Conservation (phyloP, 2,329 filamentous ascomycete species). For the Thelonectria discophora region DNA sequence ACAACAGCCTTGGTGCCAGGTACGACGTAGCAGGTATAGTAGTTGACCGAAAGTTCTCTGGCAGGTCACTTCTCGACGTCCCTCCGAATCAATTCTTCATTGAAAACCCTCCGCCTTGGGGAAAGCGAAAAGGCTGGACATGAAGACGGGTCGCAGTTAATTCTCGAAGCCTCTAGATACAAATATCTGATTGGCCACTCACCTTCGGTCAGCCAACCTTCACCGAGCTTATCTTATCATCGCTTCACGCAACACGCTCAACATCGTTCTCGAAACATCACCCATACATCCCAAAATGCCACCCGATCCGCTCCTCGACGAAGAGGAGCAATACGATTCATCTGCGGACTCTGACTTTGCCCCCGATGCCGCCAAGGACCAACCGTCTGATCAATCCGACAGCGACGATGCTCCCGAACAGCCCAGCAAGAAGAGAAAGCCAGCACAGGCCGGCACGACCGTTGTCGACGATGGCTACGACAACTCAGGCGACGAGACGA, state of each 20-base stretch:
- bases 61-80: too few species aligned
- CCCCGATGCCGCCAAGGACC: conserved; percentile 62
- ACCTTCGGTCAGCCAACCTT: conserved; percentile 17
- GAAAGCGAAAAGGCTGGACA: background rate
- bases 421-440: conserved; percentile 38
- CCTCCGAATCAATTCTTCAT: too few species aligned
- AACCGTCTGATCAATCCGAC: conserved; percentile 60
- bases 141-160: background rate
- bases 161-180: background rate
- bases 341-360: conserved; percentile 80
- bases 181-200: conserved; percentile 32
- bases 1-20: too few species aligned
- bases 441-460: conserved; percentile 30
- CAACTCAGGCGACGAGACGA: conserved; percentile 77
- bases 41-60: too few species aligned
- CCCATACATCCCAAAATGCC: conserved; percentile 50
- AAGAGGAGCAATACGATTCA: conserved; percentile 70
- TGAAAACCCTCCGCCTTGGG: background rate
- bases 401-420: conserved; percentile 53
- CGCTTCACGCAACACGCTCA: conserved; percentile 13
- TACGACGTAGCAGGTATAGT: too few species aligned
- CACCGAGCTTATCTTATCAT: conserved; percentile 19
- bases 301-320: conserved; percentile 53
- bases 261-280: conserved; percentile 3
- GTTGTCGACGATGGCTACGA: conserved; percentile 62